Evolutionary conservation across 2,329 filamentous ascomycete species (phyloP).

Genomic region (Aspergillus puulaauensis): DNA sequence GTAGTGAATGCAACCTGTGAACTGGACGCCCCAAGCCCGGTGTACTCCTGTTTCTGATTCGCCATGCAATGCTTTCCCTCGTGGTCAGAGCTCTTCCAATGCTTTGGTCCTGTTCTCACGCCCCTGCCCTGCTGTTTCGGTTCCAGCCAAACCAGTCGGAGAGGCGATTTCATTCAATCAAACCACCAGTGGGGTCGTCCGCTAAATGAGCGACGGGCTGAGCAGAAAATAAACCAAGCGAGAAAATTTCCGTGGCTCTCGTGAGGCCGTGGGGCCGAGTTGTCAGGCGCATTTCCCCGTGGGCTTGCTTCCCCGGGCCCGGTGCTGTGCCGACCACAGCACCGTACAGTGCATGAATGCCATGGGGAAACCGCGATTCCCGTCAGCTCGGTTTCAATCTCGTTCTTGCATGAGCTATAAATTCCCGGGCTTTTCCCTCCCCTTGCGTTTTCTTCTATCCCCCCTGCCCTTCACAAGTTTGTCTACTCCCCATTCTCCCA

Average conservation of each 20-base stretch:
- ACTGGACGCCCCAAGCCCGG: background rate
- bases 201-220: background rate
- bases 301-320: constrained; percentile 16
- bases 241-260: background rate
- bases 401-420: constrained; percentile 4
- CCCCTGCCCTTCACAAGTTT: background rate
- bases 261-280: constrained; percentile 9
- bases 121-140: background rate
- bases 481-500: background rate
- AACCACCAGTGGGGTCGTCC: background rate
- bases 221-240: background rate
- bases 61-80: background rate
- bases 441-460: background rate
- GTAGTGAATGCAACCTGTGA: background rate
- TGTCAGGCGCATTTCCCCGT: constrained; percentile 15
- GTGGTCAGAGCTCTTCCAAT: background rate
- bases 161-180: background rate
- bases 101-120: background rate
- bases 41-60: background rate
- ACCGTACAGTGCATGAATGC: background rate
- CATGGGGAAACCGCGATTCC: constrained; percentile 9
- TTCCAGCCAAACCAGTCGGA: background rate
- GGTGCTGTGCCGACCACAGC: constrained; percentile 9
- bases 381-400: background rate
- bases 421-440: background rate